A percentile compares a stretch with the other conserved stretches of the same genome.
These are phyloP conservation scores for Heterobasidion parviporum DNA, from an alignment of 1,284 basidiomycete species.

Conservation along the genomic window DNA sequence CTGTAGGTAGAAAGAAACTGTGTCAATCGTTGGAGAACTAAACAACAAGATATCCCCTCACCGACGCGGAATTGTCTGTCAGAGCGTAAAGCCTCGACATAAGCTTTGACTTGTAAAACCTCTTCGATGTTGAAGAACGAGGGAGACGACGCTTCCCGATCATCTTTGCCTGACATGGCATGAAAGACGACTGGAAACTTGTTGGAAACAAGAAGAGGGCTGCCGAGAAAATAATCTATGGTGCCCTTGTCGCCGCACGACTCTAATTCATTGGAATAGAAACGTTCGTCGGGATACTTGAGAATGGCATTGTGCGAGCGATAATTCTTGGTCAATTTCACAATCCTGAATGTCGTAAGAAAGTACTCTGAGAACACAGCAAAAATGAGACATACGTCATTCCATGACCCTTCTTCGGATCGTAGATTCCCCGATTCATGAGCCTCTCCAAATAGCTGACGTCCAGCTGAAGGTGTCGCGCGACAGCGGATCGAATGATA, in stretches of 20 bases:
- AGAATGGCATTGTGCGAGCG: constrained; percentile 49
- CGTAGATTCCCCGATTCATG: constrained; percentile 39
- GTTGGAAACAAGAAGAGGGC: constrained; percentile 27
- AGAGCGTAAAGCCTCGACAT: constrained; percentile 27
- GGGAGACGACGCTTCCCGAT: constrained; percentile 51
- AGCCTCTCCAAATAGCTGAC: constrained; percentile 43
- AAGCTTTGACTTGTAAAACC: constrained; percentile 42
- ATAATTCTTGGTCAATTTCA: constrained; percentile 54
- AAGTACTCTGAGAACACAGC: background rate
- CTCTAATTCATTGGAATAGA: constrained; percentile 46
- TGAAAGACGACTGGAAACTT: constrained; percentile 56
- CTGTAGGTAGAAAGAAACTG: constrained; percentile 8
- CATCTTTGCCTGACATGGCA: constrained; percentile 50
- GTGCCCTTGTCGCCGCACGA: constrained; percentile 29
- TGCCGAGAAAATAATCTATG: constrained; percentile 15
- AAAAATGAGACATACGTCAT: constrained; percentile 25
- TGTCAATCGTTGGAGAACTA: constrained; percentile 7
- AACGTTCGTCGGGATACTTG: constrained; percentile 45
- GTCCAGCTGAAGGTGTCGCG: constrained; percentile 34
- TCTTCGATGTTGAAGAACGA: constrained; percentile 63
- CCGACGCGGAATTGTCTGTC: constrained; percentile 26
- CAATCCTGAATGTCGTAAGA: constrained; percentile 31
- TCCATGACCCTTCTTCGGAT: constrained; percentile 19
- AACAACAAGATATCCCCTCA: constrained; percentile 17
- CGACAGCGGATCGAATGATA: constrained; percentile 39